These are phyloP conservation scores for Diaporthe velutina DNA, from an alignment of 2,329 filamentous ascomycete genomes.

Conservation along the genomic window DNA sequence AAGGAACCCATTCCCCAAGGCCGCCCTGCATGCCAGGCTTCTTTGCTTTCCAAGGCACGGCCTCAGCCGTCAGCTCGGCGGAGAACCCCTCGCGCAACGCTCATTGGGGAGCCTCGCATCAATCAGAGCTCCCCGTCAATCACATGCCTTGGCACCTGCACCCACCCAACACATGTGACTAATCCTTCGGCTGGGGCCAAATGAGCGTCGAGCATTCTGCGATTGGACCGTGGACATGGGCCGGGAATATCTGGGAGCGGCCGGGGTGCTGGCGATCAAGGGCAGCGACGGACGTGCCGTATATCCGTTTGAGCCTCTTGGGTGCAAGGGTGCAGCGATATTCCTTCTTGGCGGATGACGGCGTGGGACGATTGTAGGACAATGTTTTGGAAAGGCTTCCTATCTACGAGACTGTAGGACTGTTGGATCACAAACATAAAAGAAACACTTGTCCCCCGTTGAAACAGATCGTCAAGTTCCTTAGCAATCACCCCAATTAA, in stretches of 20 bases:
- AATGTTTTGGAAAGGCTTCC: neutral
- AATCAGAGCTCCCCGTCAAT: conserved; percentile 21
- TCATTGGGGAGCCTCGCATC: conserved; percentile 22
- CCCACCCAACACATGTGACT: conserved; percentile 21
- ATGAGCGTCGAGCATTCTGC: conserved; percentile 15
- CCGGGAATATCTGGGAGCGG: conserved; percentile 24
- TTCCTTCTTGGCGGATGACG: conserved; percentile 22
- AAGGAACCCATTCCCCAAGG: conserved; percentile 17
- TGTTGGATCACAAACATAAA: conserved; percentile 19
- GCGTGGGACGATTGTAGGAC: conserved; percentile 22
- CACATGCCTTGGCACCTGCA: conserved; percentile 28
- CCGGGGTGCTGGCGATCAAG: conserved; percentile 4
- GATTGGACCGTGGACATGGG: conserved; percentile 16
- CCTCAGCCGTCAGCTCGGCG: conserved; percentile 24
- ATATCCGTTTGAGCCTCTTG: conserved; percentile 20
- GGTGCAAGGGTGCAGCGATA: conserved; percentile 8
- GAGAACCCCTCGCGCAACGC: neutral
- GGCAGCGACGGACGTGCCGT: conserved; percentile 2
- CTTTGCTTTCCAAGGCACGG: conserved; percentile 25
- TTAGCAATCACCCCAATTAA: neutral
- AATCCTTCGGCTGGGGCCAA: conserved; percentile 14
- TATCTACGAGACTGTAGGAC: neutral
- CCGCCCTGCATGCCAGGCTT: conserved; percentile 25
- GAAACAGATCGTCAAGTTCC: neutral
- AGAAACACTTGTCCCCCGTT: conserved; percentile 1